Percentiles rank a stretch among this genome's conserved stretches.
Conservation (phyloP, 495 filamentous ascomycete genomes). For the Podospora pseudopauciseta region DNA sequence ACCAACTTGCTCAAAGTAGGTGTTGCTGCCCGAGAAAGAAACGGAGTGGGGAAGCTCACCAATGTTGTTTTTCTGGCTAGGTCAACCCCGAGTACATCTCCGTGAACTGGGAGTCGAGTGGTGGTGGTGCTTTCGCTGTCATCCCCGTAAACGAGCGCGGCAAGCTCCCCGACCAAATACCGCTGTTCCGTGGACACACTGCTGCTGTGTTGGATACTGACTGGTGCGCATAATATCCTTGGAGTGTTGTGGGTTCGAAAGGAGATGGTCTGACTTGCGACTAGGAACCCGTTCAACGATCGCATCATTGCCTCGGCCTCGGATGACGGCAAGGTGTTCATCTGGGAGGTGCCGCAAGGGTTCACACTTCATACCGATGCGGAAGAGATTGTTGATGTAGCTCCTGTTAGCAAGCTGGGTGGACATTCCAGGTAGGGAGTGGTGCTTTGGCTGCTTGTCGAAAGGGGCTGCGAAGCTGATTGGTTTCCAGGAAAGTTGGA, state of each 20-base stretch:
- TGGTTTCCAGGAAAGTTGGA: constrained; percentile 72
- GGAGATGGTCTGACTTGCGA: constrained; percentile 33
- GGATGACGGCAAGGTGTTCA: constrained; percentile 92
- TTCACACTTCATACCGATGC: constrained; percentile 81
- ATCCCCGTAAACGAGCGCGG: constrained; percentile 87
- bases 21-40: background rate
- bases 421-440: constrained; percentile 61
- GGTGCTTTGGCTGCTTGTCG: background rate
- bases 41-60: background rate
- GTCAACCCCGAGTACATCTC: constrained; percentile 93
- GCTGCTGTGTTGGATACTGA: constrained; percentile 95
- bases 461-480: constrained; percentile 18
- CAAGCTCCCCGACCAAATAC: constrained; percentile 85
- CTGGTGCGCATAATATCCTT: constrained; percentile 55
- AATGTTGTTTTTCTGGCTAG: constrained; percentile 39
- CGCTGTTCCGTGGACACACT: constrained; percentile 93
- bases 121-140: constrained; percentile 95
- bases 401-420: constrained; percentile 71
- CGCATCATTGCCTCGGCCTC: constrained; percentile 87
- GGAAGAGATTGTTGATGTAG: constrained; percentile 76
- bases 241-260: background rate
- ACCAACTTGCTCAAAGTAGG: constrained; percentile 91
- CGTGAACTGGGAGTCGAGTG: constrained; percentile 97
- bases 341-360: constrained; percentile 89
- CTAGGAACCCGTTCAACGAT: constrained; percentile 93